phyloP scores from a whole-genome alignment of 495 filamentous ascomycete species.

The Penicillium cosmopolitanum region DNA sequence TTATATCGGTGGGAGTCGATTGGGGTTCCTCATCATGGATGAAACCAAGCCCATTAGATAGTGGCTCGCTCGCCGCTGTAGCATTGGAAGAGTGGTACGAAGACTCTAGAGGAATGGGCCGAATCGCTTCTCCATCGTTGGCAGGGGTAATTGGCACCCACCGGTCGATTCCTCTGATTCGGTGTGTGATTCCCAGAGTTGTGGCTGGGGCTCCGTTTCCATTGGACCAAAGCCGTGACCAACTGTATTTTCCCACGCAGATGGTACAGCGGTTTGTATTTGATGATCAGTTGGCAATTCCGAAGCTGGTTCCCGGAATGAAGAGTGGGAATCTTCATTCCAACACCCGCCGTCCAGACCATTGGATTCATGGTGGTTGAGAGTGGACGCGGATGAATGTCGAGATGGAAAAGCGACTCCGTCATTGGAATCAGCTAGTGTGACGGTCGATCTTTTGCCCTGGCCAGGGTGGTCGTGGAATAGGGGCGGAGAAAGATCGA shows the following conservation, averaged over 20 bases:
- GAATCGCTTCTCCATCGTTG: not conserved
- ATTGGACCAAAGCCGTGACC: not conserved
- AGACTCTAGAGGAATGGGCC: not conserved
- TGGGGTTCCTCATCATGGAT: not conserved
- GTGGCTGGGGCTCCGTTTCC: not conserved
- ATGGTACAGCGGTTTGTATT: constrained; percentile 13
- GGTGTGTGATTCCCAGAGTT: constrained; percentile 2
- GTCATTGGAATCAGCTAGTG: constrained; percentile 27
- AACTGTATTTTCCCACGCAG: constrained; percentile 12
- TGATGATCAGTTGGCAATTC: not conserved
- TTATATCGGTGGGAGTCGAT: not conserved
- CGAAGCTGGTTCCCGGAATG: not conserved
- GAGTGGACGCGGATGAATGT: constrained; percentile 31
- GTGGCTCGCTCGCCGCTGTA: not conserved
- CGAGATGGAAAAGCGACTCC: constrained; percentile 23
- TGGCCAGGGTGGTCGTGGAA: constrained; percentile 20
- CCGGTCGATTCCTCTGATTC: constrained; percentile 3
- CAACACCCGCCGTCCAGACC: not conserved
- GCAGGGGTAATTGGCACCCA: not conserved
- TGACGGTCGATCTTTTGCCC: constrained; percentile 29
- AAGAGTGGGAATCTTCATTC: constrained; percentile 1
- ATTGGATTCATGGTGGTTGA: constrained; percentile 29
- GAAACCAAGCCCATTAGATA: not conserved
- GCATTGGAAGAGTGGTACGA: not conserved
- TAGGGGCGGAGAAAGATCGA: constrained; percentile 14